Evolutionary conservation across 352 stramenopile genomes (phyloP), one percentile per base, ranked within the genome.

Genomic region (Phytopythium helicoides): DNA sequence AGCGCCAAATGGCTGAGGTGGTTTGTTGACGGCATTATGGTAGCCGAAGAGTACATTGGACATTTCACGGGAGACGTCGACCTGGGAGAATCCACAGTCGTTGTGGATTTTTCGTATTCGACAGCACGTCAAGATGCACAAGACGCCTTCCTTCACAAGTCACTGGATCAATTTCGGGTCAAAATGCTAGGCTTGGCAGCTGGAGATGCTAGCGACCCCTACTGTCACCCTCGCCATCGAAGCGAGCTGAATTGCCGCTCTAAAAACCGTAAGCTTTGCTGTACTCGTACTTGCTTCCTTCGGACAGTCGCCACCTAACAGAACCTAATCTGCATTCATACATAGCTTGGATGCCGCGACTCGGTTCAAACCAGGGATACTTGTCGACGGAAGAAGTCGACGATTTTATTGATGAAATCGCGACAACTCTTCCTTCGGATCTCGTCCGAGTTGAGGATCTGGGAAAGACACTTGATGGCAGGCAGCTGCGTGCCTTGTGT

Each of bases 331-430:
- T n/a, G n/a, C n/a, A n/a, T n/a, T n/a, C n/a, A 6, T 42, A 14
- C 22, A 9, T 18, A 86, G 71, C 62, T 12, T 79, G 76, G 51
- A 49, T 52, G 36, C 81, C 82, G 3, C 76, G 70, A 2, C 54
- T 89, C 21, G 85, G 85, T 6, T 76, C 74, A 4, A 73, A 90
- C 31, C 58, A 74, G 10, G 81, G 85, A 15, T 86, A 73, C 36
- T 48, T 94, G 2, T 89, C 82, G 4, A 70, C 82, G 1, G 36
- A 61, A 11, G 72, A 94, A 60, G 64, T 94, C 19, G 58, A 84
- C 23, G 57, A 52, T 0, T 94, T 81, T 33, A 58, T 92, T 26
- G 59, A 86, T 21, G 58, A 81, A 44, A 63, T 70, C 0, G 42
- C 59, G 6, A 47, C 52, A 15, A 56, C 49, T 21, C 78, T 86